Percentiles rank a stretch among this genome's conserved stretches.
Evolutionary conservation across 495 filamentous ascomycete species (phyloP).

Genomic region (Hypoxylon intermedium): DNA sequence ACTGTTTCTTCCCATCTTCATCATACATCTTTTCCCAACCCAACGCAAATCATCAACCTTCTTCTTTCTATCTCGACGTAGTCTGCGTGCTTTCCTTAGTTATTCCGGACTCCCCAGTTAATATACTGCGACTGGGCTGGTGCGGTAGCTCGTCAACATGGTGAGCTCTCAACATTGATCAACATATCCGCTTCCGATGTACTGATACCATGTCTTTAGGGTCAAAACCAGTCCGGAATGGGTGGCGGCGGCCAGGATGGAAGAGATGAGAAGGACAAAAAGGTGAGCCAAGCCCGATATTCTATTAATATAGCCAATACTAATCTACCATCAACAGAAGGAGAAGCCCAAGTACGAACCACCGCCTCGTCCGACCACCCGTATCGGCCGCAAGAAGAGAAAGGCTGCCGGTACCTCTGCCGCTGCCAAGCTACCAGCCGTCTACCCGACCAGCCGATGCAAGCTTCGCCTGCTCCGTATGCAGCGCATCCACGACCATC

Average conservation of each 20-base stretch:
- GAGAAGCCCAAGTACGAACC: slow-evolving; percentile 99
- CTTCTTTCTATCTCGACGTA: no score
- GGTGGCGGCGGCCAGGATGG: slow-evolving; percentile 76
- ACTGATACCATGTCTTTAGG: slow-evolving; percentile 54
- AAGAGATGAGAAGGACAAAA: slow-evolving; percentile 90
- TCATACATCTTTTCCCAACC: no score
- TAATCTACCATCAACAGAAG: slow-evolving; percentile 69
- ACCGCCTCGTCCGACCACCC: slow-evolving; percentile 93
- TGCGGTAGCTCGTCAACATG: slow-evolving; percentile 34
- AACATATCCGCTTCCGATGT: background rate
- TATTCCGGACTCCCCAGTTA: background rate
- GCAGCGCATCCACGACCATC: slow-evolving; percentile 97
- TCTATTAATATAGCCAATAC: background rate
- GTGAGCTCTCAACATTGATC: slow-evolving; percentile 16
- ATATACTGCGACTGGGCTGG: background rate
- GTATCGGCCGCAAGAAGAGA: slow-evolving; percentile 98
- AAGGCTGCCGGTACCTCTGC: slow-evolving; percentile 90
- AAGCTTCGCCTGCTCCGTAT: slow-evolving; percentile 96
- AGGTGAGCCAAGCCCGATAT: slow-evolving; percentile 63
- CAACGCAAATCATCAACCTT: no score
- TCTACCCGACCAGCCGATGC: slow-evolving; percentile 95
- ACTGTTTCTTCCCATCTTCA: no score
- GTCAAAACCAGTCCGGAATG: slow-evolving; percentile 88
- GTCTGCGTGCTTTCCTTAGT: background rate
- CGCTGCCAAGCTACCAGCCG: slow-evolving; percentile 88